Evolutionary conservation across 108 stramenopile genomes (phyloP).

Genomic region (Cyclotella sp.): DNA sequence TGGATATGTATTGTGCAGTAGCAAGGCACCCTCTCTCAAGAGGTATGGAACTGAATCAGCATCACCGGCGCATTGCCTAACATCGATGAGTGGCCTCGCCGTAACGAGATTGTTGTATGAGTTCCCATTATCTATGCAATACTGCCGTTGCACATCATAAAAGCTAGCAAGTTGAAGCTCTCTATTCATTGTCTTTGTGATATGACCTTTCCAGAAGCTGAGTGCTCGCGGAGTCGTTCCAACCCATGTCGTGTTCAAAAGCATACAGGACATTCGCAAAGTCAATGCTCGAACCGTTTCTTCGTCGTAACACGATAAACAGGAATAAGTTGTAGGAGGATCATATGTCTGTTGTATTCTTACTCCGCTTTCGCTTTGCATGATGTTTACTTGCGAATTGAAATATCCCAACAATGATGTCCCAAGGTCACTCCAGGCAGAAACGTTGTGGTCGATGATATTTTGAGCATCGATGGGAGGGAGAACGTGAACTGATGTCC

Average conservation of each 20-base stretch:
- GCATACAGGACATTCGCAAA: constrained; percentile 41
- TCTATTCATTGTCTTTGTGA: constrained; percentile 17
- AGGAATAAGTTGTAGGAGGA: constrained; percentile 5
- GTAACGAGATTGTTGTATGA: neutral
- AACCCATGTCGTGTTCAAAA: constrained; percentile 36
- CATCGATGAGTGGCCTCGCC: neutral
- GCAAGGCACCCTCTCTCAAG: constrained; percentile 47
- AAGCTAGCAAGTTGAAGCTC: constrained; percentile 18
- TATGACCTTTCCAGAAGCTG: constrained; percentile 14
- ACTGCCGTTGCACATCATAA: constrained; percentile 7
- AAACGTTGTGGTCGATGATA: neutral
- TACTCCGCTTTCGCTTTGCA: neutral
- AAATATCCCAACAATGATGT: constrained; percentile 10
- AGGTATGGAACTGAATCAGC: constrained; percentile 32
- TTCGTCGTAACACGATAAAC: constrained; percentile 37
- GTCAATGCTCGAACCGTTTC: constrained; percentile 47
- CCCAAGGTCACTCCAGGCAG: neutral
- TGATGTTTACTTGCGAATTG: neutral
- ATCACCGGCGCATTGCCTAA: neutral
- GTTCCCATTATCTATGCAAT: neutral
- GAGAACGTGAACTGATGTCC: neutral
- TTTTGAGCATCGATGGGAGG: constrained; percentile 16
- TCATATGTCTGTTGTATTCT: neutral
- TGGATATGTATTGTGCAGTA: constrained; percentile 45
- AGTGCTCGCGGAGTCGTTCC: constrained; percentile 36